Conservation (phyloP, 208 protist species). For the Trypanosoma theileri region DNA sequence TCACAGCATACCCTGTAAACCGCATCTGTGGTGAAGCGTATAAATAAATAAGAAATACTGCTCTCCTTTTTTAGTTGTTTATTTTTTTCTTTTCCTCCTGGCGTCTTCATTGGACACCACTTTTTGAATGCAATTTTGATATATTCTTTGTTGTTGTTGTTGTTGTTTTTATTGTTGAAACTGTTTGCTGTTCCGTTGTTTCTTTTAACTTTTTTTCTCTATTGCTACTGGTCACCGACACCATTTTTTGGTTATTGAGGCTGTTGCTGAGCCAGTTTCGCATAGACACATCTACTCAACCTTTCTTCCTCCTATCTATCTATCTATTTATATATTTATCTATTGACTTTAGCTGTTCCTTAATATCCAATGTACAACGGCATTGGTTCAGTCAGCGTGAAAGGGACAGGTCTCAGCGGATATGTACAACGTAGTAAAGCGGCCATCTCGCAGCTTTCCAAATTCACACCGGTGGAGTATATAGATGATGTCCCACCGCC, state of each 20-base stretch:
- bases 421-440: constrained; percentile 85
- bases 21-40: neutral
- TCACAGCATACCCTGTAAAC: neutral
- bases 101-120: too few relatives aligned
- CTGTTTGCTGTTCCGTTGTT: neutral
- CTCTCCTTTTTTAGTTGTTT: too few relatives aligned
- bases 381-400: constrained; percentile 58
- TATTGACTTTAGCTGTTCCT: neutral
- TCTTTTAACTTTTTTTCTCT: neutral
- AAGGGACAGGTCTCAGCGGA: constrained; percentile 82
- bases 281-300: too few relatives aligned
- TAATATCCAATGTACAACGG: constrained; percentile 71
- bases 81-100: too few relatives aligned
- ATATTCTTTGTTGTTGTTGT: too few relatives aligned
- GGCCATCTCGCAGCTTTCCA: constrained; percentile 25
- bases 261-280: too few relatives aligned
- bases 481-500: constrained; percentile 32
- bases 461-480: constrained; percentile 32
- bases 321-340: too few relatives aligned
- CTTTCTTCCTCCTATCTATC: too few relatives aligned
- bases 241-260: too few relatives aligned
- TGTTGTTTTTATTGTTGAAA: neutral
- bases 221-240: neutral
- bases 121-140: too few relatives aligned
- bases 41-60: neutral